Evolutionary conservation across 139 green algal species (phyloP).

Genomic region (Choricystis sp.): DNA sequence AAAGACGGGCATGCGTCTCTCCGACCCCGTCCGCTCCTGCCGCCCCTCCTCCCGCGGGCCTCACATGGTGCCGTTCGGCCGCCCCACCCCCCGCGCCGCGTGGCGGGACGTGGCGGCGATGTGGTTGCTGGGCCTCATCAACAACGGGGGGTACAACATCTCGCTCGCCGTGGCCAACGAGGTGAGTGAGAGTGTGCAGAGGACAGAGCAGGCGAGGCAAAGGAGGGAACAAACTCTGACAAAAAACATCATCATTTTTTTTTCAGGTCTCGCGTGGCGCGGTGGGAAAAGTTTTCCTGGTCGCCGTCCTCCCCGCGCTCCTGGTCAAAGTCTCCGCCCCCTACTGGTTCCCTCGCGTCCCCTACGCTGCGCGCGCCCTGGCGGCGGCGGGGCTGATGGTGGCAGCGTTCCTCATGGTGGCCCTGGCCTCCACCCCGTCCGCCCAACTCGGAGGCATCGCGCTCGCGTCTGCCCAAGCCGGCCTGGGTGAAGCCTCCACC

Average conservation of each 20-base stretch:
- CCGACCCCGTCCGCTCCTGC: too few species aligned
- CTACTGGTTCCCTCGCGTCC: slow-evolving; percentile 32
- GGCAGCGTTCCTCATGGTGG: slow-evolving; percentile 20
- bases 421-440: background rate
- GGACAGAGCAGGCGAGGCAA: too few species aligned
- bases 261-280: slow-evolving; percentile 26
- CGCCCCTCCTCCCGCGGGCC: too few species aligned
- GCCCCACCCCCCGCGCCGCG: too few species aligned
- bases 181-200: too few species aligned
- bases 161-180: slow-evolving; percentile 44
- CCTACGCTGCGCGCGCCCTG: slow-evolving; percentile 22
- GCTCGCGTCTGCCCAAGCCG: slow-evolving; percentile 22
- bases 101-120: slow-evolving; percentile 12
- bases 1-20: background rate
- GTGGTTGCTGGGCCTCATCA: slow-evolving; percentile 30
- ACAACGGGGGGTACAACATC: slow-evolving; percentile 41
- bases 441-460: slow-evolving; percentile 6
- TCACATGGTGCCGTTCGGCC: background rate
- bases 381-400: slow-evolving; percentile 25
- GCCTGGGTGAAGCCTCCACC: slow-evolving; percentile 35
- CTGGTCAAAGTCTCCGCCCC: slow-evolving; percentile 29
- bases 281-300: slow-evolving; percentile 45
- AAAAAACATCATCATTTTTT: too few species aligned
- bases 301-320: slow-evolving; percentile 28
- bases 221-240: too few species aligned